Evolutionary conservation across 305 asterid genomes (phyloP).

Genomic region (Andrographis paniculata): DNA sequence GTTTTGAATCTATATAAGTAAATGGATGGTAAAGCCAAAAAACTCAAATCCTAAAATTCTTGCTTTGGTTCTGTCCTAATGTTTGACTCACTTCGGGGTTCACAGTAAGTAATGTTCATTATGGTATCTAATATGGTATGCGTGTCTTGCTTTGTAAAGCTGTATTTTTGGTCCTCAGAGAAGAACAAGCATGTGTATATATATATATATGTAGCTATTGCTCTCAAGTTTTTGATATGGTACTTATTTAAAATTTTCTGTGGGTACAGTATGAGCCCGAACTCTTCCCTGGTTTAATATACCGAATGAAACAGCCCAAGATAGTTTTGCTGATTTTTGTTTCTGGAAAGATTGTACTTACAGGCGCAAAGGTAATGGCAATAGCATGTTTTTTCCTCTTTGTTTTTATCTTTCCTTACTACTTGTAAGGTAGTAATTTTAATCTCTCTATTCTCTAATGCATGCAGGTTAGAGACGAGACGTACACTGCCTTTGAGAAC

Average conservation of each 20-base stretch:
- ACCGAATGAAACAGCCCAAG: conserved; percentile 68
- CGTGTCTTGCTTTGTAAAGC: not conserved
- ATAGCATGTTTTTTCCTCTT: conserved; percentile 7
- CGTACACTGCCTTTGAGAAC: conserved; percentile 57
- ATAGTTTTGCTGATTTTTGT: conserved; percentile 65
- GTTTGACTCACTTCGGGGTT: no score
- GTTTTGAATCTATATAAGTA: no score
- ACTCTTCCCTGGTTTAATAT: conserved; percentile 62
- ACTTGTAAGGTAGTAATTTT: not conserved
- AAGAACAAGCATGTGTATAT: no score
- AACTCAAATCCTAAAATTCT: no score
- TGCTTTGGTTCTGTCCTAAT: no score
- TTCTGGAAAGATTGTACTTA: conserved; percentile 65
- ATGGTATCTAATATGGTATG: no score
- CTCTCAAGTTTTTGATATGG: not conserved
- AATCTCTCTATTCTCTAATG: conserved; percentile 4
- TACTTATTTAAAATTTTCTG: conserved; percentile 17
- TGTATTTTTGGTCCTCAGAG: not conserved
- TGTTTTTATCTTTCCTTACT: not conserved
- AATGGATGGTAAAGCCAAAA: no score
- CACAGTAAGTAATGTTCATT: no score
- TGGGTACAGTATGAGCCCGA: conserved; percentile 62
- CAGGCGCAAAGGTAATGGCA: conserved; percentile 61
- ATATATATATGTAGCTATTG: not conserved
- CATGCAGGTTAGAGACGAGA: conserved; percentile 53